Evolutionary conservation across 2,329 filamentous ascomycete genomes (phyloP).

Genomic region (Rhexocercosporidium sp.): DNA sequence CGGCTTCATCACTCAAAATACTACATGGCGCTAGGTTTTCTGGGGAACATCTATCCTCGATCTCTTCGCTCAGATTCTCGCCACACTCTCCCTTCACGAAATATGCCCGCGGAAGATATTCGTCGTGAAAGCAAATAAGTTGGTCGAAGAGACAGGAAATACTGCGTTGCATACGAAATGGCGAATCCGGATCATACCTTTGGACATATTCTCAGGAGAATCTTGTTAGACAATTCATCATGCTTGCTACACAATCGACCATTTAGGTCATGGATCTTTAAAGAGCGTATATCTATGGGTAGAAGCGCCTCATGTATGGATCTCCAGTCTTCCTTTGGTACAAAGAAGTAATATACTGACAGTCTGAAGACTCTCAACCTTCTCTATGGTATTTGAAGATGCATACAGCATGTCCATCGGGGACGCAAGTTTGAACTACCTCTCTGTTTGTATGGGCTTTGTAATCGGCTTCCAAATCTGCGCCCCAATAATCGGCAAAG

Average conservation of each 20-base stretch:
- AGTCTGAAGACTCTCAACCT: conserved; percentile 54
- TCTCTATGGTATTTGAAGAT: conserved; percentile 59
- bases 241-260: conserved; percentile 57
- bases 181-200: conserved; percentile 45
- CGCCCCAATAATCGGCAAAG: conserved; percentile 37
- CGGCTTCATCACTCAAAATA: conserved; percentile 51
- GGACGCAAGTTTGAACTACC: conserved; percentile 59
- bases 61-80: conserved; percentile 48
- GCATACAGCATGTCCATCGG: conserved; percentile 60
- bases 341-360: not conserved
- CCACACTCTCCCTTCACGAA: conserved; percentile 49
- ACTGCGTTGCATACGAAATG: conserved; percentile 52
- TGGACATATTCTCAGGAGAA: conserved; percentile 43
- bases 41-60: conserved; percentile 53
- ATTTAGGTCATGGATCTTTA: conserved; percentile 57
- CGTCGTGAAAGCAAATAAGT: conserved; percentile 45
- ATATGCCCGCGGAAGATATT: conserved; percentile 55
- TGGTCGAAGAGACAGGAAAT: conserved; percentile 58
- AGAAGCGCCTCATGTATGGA: conserved; percentile 52
- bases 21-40: conserved; percentile 58
- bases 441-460: conserved; percentile 53
- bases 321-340: not conserved
- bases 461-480: conserved; percentile 42
- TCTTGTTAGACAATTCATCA: conserved; percentile 52
- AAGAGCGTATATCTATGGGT: conserved; percentile 55